A percentile compares a stretch with the other conserved stretches of the same genome.
phyloP scores from a whole-genome alignment of 2,329 filamentous ascomycete species.

The Davidsoniella virescens region DNA sequence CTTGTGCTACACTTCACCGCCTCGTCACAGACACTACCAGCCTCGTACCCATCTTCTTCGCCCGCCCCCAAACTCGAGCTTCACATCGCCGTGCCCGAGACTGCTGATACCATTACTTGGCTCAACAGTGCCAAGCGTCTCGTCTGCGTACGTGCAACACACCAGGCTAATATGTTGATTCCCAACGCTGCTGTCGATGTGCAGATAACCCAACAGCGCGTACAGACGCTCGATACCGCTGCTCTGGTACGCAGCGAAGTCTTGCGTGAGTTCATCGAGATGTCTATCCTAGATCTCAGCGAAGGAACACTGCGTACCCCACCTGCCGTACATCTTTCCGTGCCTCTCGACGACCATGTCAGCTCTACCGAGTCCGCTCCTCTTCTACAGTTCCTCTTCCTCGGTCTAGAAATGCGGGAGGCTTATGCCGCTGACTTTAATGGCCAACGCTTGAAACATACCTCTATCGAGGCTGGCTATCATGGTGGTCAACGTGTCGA shows the following conservation, averaged over 20 bases:
- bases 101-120: constrained; percentile 14
- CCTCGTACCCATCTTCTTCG: constrained; percentile 12
- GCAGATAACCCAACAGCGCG: constrained; percentile 23
- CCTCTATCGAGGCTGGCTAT: constrained; percentile 33
- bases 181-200: constrained; percentile 26
- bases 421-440: constrained; percentile 20
- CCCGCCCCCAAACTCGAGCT: constrained; percentile 13
- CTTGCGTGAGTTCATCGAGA: constrained; percentile 27
- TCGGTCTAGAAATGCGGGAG: constrained; percentile 36
- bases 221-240: constrained; percentile 2
- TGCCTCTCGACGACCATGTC: constrained; percentile 21
- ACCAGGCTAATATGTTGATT: constrained; percentile 24
- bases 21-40: constrained; percentile 11
- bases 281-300: constrained; percentile 30
- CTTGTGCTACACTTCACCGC: constrained; percentile 8
- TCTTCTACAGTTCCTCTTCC: constrained; percentile 25
- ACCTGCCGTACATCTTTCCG: constrained; percentile 26
- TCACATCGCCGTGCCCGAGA: constrained; percentile 11
- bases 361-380: constrained; percentile 22
- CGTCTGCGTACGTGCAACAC: constrained; percentile 23
- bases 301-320: constrained; percentile 27
- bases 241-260: background rate
- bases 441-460: constrained; percentile 33
- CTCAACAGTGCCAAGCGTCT: constrained; percentile 19
- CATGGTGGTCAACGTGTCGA: constrained; percentile 35